Evolutionary conservation across 495 filamentous ascomycete genomes (phyloP).

Genomic region (Lasiosphaeria hispida): DNA sequence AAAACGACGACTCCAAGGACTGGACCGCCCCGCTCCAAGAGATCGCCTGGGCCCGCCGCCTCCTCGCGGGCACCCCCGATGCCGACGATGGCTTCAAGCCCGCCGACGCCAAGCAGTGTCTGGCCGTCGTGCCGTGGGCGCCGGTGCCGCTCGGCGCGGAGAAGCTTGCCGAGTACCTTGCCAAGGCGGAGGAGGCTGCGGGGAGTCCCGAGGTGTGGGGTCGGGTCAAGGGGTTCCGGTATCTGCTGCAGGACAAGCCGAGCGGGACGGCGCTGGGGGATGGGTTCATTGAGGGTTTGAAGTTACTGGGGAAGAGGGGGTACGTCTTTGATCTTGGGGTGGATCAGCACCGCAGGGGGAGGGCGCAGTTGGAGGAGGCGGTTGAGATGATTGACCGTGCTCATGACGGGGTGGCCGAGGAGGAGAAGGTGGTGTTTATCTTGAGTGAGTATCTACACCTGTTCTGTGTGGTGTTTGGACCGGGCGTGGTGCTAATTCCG

Average conservation of each 20-base stretch:
- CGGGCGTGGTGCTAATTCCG: neutral
- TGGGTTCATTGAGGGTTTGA: slow-evolving; percentile 66
- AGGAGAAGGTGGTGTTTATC: slow-evolving; percentile 61
- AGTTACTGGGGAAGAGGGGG: slow-evolving; percentile 59
- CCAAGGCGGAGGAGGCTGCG: slow-evolving; percentile 48
- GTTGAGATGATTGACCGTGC: slow-evolving; percentile 68
- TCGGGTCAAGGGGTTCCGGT: slow-evolving; percentile 67
- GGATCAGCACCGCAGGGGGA: slow-evolving; percentile 66
- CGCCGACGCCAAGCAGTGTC: slow-evolving; percentile 51
- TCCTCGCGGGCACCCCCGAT: slow-evolving; percentile 56
- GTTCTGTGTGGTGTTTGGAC: slow-evolving; percentile 1
- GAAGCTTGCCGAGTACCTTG: slow-evolving; percentile 51
- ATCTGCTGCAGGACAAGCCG: slow-evolving; percentile 75
- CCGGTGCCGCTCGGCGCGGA: slow-evolving; percentile 62
- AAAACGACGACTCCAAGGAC: slow-evolving; percentile 52
- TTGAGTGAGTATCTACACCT: slow-evolving; percentile 58
- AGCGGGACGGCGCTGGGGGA: slow-evolving; percentile 57
- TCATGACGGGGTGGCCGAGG: slow-evolving; percentile 55
- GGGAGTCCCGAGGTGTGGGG: slow-evolving; percentile 37
- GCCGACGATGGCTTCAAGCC: slow-evolving; percentile 58
- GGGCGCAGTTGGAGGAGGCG: slow-evolving; percentile 68
- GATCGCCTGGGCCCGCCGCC: slow-evolving; percentile 62
- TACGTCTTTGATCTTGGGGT: slow-evolving; percentile 79
- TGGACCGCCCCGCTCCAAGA: slow-evolving; percentile 63
- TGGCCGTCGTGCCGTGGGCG: slow-evolving; percentile 79